A percentile compares a stretch with the other conserved stretches of the same genome.
phyloP scores from a whole-genome alignment of 768 basidiomycete genomes.

The Naematelia aurantialba region DNA sequence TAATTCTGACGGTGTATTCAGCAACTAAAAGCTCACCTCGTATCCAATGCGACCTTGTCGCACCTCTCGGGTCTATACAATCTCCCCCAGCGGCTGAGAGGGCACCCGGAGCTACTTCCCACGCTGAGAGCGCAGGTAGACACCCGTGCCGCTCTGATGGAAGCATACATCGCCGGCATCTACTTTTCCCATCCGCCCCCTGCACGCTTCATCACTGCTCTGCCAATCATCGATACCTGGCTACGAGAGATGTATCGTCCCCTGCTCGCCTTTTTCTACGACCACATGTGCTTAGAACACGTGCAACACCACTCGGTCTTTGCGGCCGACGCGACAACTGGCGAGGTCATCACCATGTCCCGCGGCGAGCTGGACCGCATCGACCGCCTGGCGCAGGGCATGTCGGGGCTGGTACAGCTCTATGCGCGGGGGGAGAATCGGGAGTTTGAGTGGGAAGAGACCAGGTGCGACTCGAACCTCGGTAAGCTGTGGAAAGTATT shows the following conservation, averaged over 20 bases:
- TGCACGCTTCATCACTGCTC: constrained; percentile 14
- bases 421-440: constrained; percentile 19
- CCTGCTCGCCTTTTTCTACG: constrained; percentile 41
- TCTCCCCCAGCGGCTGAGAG: constrained; percentile 34
- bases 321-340: constrained; percentile 17
- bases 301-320: constrained; percentile 31
- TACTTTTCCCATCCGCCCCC: constrained; percentile 37
- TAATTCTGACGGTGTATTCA: constrained; percentile 3
- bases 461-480: constrained; percentile 31
- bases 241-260: constrained; percentile 46
- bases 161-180: constrained; percentile 45
- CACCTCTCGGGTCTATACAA: constrained; percentile 44
- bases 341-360: constrained; percentile 15
- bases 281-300: constrained; percentile 38
- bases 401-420: constrained; percentile 27
- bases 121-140: constrained; percentile 30
- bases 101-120: constrained; percentile 25
- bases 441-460: constrained; percentile 30
- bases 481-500: constrained; percentile 35
- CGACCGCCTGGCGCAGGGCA: constrained; percentile 28
- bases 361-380: constrained; percentile 27
- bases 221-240: constrained; percentile 35
- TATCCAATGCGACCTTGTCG: constrained; percentile 44
- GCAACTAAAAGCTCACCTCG: constrained; percentile 47
- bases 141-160: constrained; percentile 41